Base-by-base conservation (phyloP, 768 basidiomycete species). In the Macrolepiota fuliginosa region DNA sequence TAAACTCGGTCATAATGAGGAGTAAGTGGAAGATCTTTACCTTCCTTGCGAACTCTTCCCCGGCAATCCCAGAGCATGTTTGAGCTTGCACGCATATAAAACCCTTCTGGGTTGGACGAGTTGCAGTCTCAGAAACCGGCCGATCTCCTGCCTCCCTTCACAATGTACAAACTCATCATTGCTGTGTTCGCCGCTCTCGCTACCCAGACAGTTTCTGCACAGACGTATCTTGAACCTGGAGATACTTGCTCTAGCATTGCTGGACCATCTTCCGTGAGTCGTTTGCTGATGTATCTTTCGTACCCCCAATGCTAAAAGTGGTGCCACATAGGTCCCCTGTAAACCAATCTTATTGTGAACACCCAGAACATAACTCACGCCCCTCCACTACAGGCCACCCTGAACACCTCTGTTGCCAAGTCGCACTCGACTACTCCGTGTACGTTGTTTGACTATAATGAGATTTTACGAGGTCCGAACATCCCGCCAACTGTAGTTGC, bases 351-450 rank as follows among this genome's bases (percentile, higher is more conserved):
- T 12, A 12, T 24, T 22, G 6, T 35, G 32, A 29, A 22, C 15
- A 46, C 25, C 47, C 35, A 63, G 54, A 45, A 17, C 19, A 49
- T 37, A 56, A 17, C 42, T 40, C 40, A 50, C n/a, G 19, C 19
- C 40, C 15, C 6, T 32, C 46, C 45, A 45, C 27, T 32, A 17
- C 35, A 67, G 67, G 67, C 40, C 62, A 52, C 39, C 36, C 57
- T 17, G 67, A 66, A 12, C 64, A 64, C 46, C 46, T 40, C 27
- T 70, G 69, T 54, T 68, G 67, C 58, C 32, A 47, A 24, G 64
- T 65, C 22, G 29, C 50, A 27, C 59, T 63, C 11, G 68, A 70
- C 40, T 47, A 27, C 25, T 50, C 62, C 22, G 37, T 66, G 69
- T 68, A 54, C 53, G 64, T 55, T 19, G 6, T 24, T 46, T 25